phyloP scores from a whole-genome alignment of 2,329 filamentous ascomycete species.

The Malbranchea zuffiana region DNA sequence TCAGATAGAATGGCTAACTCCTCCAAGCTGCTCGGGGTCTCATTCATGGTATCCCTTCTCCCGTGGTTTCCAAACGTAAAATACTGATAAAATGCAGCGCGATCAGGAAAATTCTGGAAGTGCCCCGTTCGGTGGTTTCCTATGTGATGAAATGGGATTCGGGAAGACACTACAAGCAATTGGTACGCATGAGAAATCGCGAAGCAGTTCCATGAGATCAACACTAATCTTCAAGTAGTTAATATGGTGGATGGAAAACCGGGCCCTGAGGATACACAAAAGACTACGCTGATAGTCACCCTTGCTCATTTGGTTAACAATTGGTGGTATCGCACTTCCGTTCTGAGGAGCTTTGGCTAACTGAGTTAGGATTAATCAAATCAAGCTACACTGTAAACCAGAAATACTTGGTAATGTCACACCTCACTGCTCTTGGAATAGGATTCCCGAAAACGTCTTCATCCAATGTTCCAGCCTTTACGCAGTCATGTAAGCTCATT shows the following conservation, averaged over 20 bases:
- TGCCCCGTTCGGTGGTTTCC: conserved; percentile 26
- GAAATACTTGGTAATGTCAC: conserved; percentile 17
- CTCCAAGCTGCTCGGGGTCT: conserved; percentile 22
- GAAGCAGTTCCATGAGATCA: conserved; percentile 5
- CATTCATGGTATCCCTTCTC: conserved; percentile 23
- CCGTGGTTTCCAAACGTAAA: background rate
- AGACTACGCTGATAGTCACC: conserved; percentile 30
- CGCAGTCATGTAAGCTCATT: conserved; percentile 19
- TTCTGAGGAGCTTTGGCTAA: background rate
- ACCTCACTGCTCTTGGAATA: conserved; percentile 19
- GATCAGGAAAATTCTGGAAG: conserved; percentile 20
- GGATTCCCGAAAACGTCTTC: conserved; percentile 16
- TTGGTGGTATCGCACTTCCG: conserved; percentile 19
- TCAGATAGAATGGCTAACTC: conserved; percentile 6
- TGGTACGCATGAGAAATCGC: conserved; percentile 18
- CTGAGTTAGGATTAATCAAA: conserved; percentile 21
- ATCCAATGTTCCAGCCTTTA: conserved; percentile 15
- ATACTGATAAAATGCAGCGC: conserved; percentile 17
- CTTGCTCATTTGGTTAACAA: conserved; percentile 26
- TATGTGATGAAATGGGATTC: conserved; percentile 34
- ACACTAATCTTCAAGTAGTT: conserved; percentile 16
- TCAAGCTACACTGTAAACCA: conserved; percentile 24
- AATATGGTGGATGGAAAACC: conserved; percentile 29
- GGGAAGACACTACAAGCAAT: conserved; percentile 32
- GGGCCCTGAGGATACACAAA: conserved; percentile 14